Evolutionary conservation across 768 basidiomycete genomes (phyloP), one percentile per base, ranked within the genome.

Genomic region (Hericium rajendrae): DNA sequence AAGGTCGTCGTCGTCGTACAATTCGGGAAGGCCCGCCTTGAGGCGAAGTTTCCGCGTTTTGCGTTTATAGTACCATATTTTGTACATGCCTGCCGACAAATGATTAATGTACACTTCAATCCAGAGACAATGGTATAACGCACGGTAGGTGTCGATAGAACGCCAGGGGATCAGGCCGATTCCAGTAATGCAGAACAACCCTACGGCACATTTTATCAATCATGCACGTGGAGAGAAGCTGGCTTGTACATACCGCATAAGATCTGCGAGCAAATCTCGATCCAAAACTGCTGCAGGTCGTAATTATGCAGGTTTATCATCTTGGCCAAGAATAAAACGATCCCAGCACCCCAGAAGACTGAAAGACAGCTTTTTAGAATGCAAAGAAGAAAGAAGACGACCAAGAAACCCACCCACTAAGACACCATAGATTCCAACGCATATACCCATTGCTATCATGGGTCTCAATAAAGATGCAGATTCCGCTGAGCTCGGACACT

Each of bases 281-380:
- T 78, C 91, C 91, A 94, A 56, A 87, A 84, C 22, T 84, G 84
- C 71, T 91, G 85, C 0, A 75, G 78, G 55, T 86, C 78, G 9
- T 73, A 68, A 62, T 88, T 85, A 64, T 87, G 82, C 3, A 88
- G 70, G 64, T 88, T 82, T 68, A 92, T 91, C 48, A 82, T 75
- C 66, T 79, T 82, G 22, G 70, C 72, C 4, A 89, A 70, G 69
- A 91, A 85, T 53, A 91, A 69, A 13, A 91, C 86, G 60, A 94
- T 84, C 3, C 85, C 91, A 20, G 88, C 81, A 15, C 91, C 91
- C 91, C 90, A 94, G 64, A 94, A 92, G 0, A 85, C 91, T 81
- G 64, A 5, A 18, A 12, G 46, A 1, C 32, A 6, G 6, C 38
- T 62, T 32, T 51, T 62, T 46, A 50, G 49, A 10, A 11, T 57